Base-by-base conservation (phyloP, 768 basidiomycete species). In the Psilocybe cubensis region DNA sequence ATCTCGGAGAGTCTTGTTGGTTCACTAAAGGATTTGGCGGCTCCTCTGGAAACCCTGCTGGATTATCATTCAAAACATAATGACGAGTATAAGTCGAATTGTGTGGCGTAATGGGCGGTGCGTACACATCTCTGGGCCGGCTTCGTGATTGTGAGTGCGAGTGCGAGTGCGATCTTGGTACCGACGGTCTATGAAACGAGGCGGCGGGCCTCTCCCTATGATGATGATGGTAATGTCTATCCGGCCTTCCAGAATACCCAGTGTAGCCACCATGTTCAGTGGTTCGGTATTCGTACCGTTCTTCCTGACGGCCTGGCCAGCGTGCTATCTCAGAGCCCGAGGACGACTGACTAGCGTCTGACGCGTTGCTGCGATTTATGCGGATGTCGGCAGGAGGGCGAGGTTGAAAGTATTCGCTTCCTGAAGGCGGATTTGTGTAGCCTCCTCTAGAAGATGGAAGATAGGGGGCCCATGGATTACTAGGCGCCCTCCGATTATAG, bases 311-410 rank as follows among this genome's bases (percentile, higher is more conserved):
- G 21, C 33, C 43, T 18, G 41, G 33, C 54, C 48, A 50, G 21
- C 23, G 48, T 23, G 48, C 38, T 21, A 31, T 17, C 38, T 48
- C 54, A 21, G 58, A 49, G 40, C 47, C 42, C 40, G 35, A 40
- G 14, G 60, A 53, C 6, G 48, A 59, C 24, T 41, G 29, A 23
- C 35, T 35, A 40, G 40, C 35, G 21, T 59, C 57, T 18, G 57
- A 59, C 29, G 21, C 51, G 49, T 63, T 52, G 55, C 63, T 64
- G 43, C 63, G 57, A 33, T 61, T 58, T 35, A 61, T 55, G 40
- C 54, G 53, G 33, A 57, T 50, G 48, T 61, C 55, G 14, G 63
- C 55, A 20, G 49, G 57, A 25, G 59, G 29, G 24, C 52, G 52
- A n/a, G 43, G 31, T 25, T 9, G 57, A 48, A 31, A 48, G 28